A percentile compares a stretch with the other conserved stretches of the same genome.
Conservation (phyloP, 495 filamentous ascomycete genomes). For the Cairneyella variabilis region DNA sequence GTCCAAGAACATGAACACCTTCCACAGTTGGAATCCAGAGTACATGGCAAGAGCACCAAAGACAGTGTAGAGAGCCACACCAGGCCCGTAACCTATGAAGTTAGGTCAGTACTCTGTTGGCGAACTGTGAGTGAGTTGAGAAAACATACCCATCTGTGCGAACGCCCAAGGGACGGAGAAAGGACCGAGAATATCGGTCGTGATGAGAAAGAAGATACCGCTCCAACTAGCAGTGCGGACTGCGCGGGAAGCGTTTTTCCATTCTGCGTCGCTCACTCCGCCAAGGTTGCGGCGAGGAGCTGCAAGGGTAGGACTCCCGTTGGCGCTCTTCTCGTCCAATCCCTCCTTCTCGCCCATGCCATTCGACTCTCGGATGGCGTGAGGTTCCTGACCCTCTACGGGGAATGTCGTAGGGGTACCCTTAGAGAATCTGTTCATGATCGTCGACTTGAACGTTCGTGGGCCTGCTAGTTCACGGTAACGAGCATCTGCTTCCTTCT, state of each 20-base stretch:
- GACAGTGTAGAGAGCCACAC: constrained; percentile 41
- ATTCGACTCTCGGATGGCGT: too few species aligned
- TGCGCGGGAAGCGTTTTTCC: constrained; percentile 41
- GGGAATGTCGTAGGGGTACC: too few species aligned
- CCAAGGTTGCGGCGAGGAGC: constrained; percentile 7
- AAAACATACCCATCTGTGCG: constrained; percentile 31
- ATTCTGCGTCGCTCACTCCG: constrained; percentile 35
- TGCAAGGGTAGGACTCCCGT: too few species aligned
- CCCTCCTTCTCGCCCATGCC: constrained; percentile 12
- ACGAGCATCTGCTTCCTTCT: constrained; percentile 32
- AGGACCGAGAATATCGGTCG: constrained; percentile 56
- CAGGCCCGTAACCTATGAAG: constrained; percentile 47
- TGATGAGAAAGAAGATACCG: constrained; percentile 52
- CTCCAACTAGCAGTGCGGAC: constrained; percentile 47
- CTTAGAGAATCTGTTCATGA: constrained; percentile 30
- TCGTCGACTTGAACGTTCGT: constrained; percentile 26
- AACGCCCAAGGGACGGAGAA: constrained; percentile 39
- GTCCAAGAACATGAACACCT: constrained; percentile 55
- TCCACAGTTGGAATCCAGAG: constrained; percentile 41
- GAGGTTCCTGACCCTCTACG: too few species aligned
- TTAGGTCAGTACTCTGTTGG: too few species aligned
- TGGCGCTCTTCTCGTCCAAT: neutral
- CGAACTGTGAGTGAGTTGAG: too few species aligned
- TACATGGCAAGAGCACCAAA: constrained; percentile 46
- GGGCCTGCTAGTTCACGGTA: constrained; percentile 23